A percentile compares a stretch with the other conserved stretches of the same genome.
Evolutionary conservation across 495 filamentous ascomycete genomes (phyloP).

Genomic region (Penicillium atrosanguineum): DNA sequence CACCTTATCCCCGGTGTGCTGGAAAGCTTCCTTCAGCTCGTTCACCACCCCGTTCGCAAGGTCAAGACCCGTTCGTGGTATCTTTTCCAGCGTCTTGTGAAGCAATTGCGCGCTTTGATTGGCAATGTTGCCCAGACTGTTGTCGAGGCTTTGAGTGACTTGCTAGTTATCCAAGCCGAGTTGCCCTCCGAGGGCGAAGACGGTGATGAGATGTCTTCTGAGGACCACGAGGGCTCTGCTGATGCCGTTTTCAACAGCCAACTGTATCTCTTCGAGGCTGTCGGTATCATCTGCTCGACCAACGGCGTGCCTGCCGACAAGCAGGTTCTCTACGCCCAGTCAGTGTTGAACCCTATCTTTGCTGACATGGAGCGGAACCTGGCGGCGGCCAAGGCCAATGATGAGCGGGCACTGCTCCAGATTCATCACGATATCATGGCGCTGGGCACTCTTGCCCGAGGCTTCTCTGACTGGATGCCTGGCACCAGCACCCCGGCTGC

Average conservation of each 20-base stretch:
- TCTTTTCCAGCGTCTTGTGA: constrained; percentile 90
- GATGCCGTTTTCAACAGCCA: constrained; percentile 88
- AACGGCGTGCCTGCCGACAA: constrained; percentile 70
- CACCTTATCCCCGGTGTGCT: constrained; percentile 77
- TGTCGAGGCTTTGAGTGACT: constrained; percentile 82
- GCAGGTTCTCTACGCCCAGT: constrained; percentile 79
- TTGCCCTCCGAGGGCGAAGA: constrained; percentile 66
- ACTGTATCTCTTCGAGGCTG: constrained; percentile 89
- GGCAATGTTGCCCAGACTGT: constrained; percentile 87
- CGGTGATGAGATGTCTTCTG: constrained; percentile 91
- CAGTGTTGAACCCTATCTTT: constrained; percentile 83
- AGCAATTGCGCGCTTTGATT: constrained; percentile 75
- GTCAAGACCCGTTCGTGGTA: constrained; percentile 94
- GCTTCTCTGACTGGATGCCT: constrained; percentile 84
- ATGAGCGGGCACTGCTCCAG: constrained; percentile 78
- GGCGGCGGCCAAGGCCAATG: constrained; percentile 67
- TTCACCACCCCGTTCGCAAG: constrained; percentile 80
- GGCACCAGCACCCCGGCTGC: constrained; percentile 51
- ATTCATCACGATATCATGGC: constrained; percentile 97
- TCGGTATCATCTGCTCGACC: constrained; percentile 84
- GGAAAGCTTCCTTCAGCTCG: constrained; percentile 87
- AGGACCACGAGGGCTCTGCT: constrained; percentile 81
- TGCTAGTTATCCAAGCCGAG: constrained; percentile 88
- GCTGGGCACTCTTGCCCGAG: constrained; percentile 82
- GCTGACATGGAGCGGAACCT: constrained; percentile 78